phyloP scores from a whole-genome alignment of 2,329 filamentous ascomycete species.

The Penicillium oxalicum region DNA sequence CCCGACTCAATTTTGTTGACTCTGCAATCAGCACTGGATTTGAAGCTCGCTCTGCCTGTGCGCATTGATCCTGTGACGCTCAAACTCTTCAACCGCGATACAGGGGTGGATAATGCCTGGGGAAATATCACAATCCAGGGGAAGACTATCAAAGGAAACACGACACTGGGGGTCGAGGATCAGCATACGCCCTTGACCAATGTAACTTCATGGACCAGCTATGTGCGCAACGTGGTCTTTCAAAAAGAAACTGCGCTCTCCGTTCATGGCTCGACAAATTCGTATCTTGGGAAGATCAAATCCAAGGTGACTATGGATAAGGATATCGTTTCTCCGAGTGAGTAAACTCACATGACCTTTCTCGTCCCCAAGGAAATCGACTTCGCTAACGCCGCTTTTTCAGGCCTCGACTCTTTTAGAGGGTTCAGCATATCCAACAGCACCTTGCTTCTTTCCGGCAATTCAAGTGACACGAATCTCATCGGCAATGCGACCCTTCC shows the following conservation, averaged over 20 bases:
- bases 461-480: slow-evolving; percentile 48
- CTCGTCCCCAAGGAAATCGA: not conserved
- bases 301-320: slow-evolving; percentile 33
- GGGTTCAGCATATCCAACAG: slow-evolving; percentile 46
- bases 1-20: slow-evolving; percentile 30
- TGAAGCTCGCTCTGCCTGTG: slow-evolving; percentile 33
- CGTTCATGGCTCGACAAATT: slow-evolving; percentile 24
- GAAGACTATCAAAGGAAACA: slow-evolving; percentile 30
- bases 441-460: slow-evolving; percentile 39
- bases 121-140: slow-evolving; percentile 19
- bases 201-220: slow-evolving; percentile 24
- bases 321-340: slow-evolving; percentile 31
- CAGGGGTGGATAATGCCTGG: slow-evolving; percentile 25
- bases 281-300: slow-evolving; percentile 29
- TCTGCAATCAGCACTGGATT: slow-evolving; percentile 30
- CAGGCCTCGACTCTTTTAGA: slow-evolving; percentile 49
- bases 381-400: slow-evolving; percentile 2
- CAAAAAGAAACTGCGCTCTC: slow-evolving; percentile 21
- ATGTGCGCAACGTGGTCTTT: slow-evolving; percentile 31
- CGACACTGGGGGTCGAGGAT: slow-evolving; percentile 24
- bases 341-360: slow-evolving; percentile 1
- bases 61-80: slow-evolving; percentile 33
- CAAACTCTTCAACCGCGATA: slow-evolving; percentile 30
- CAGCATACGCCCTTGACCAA: slow-evolving; percentile 24
- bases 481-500: slow-evolving; percentile 50